phyloP scores from a whole-genome alignment of 306 rosid genomes.

The Castanea mollissima region DNA sequence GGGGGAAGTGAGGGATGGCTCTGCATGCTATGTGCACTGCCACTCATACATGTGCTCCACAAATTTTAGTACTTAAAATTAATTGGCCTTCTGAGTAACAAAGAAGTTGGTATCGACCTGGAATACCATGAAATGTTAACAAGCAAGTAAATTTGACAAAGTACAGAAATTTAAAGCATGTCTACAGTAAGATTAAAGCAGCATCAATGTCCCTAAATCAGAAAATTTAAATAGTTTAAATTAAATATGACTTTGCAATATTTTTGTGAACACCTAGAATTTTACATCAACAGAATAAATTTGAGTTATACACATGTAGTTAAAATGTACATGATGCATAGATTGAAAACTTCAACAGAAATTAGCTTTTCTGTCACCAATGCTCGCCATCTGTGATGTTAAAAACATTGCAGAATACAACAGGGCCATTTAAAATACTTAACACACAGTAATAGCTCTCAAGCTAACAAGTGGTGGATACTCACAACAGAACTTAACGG shows the following conservation, averaged over 20 bases:
- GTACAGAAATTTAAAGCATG: background rate
- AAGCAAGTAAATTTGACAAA: background rate
- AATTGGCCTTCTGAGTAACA: background rate
- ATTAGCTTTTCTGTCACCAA: background rate
- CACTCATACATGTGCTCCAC: background rate
- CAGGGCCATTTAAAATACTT: background rate
- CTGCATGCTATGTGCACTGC: background rate
- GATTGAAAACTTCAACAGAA: background rate
- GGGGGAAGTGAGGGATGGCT: background rate
- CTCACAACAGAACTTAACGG: conserved; percentile 36
- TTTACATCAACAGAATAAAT: background rate
- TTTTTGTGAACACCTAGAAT: background rate
- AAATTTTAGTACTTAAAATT: background rate
- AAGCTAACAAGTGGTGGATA: conserved; percentile 21
- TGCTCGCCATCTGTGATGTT: background rate
- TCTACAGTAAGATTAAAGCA: background rate
- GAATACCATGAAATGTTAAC: background rate
- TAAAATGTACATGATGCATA: conserved; percentile 1
- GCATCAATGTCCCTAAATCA: background rate
- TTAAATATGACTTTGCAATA: background rate
- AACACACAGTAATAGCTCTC: conserved; percentile 1
- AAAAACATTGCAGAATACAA: background rate
- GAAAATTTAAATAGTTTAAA: background rate
- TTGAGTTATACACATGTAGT: background rate
- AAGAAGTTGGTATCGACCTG: background rate